Evolutionary conservation across 2,329 filamentous ascomycete species (phyloP).

Genomic region (Zymoseptoria pseudotritici): DNA sequence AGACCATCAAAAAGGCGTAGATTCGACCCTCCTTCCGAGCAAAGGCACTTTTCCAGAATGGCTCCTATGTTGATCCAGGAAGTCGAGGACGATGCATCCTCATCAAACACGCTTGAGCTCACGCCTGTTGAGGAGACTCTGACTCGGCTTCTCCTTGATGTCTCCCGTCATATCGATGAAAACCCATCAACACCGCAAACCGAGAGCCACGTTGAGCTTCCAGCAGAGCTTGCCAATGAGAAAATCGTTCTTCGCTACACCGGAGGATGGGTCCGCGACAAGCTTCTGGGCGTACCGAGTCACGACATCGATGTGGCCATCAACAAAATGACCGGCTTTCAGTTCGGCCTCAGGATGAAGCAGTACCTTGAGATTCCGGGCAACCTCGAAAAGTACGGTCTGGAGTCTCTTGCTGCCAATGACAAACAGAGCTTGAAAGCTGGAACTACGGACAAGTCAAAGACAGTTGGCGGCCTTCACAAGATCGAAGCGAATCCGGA

Average conservation of each 20-base stretch:
- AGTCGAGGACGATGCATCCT: conserved; percentile 20
- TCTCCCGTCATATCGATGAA: conserved; percentile 61
- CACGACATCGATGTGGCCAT: conserved; percentile 82
- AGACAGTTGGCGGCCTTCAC: conserved; percentile 68
- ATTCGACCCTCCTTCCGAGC: conserved; percentile 12
- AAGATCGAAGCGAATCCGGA: conserved; percentile 89
- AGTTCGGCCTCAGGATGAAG: conserved; percentile 63
- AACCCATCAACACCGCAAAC: conserved; percentile 21
- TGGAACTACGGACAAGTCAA: conserved; percentile 37
- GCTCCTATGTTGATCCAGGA: conserved; percentile 26
- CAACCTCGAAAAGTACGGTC: conserved; percentile 54
- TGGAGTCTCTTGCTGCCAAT: conserved; percentile 32
- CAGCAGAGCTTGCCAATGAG: conserved; percentile 39
- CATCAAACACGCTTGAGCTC: conserved; percentile 43
- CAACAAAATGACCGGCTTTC: conserved; percentile 74
- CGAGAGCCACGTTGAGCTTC: conserved; percentile 31
- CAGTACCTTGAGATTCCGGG: conserved; percentile 58
- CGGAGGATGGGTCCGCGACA: conserved; percentile 82
- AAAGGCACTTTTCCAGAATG: conserved; percentile 18
- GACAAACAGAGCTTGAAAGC: conserved; percentile 34
- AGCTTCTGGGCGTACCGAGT: conserved; percentile 63
- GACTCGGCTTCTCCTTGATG: conserved; percentile 70
- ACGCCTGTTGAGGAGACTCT: conserved; percentile 65
- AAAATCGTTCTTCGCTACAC: conserved; percentile 63
- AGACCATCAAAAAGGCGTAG: conserved; percentile 24